phyloP scores from a whole-genome alignment of 1,139 yeast genomes.

The Candida glucosophila region DNA sequence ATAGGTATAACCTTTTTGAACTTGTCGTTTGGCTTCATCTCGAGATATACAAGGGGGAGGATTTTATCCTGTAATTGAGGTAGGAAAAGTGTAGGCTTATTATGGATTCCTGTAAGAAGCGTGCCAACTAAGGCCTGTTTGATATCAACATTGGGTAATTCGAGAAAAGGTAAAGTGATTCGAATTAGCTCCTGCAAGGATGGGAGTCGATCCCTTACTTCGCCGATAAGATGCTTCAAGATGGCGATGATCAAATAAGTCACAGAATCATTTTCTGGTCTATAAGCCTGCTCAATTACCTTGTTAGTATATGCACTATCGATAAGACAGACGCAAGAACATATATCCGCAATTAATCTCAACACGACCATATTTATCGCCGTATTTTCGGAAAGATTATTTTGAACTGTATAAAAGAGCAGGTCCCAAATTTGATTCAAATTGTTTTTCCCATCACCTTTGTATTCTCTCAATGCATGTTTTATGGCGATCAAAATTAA shows the following conservation, averaged over 20 bases:
- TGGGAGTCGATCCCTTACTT: conserved; percentile 8
- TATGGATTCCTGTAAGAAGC: conserved; percentile 53
- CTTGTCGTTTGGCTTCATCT: conserved; percentile 46
- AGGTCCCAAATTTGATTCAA: conserved; percentile 8
- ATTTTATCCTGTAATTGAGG: conserved; percentile 62
- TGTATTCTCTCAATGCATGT: conserved; percentile 21
- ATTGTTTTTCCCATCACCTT: conserved; percentile 7
- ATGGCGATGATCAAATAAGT: conserved; percentile 26
- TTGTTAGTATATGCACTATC: conserved; percentile 9
- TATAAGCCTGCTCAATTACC: conserved; percentile 8
- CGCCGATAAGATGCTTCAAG: conserved; percentile 23
- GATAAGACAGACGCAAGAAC: conserved; percentile 15
- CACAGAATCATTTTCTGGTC: conserved; percentile 10
- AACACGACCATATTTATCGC: conserved; percentile 14
- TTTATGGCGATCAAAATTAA: conserved; percentile 29
- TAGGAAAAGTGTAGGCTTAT: conserved; percentile 51
- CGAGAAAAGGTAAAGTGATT: conserved; percentile 10
- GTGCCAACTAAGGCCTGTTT: conserved; percentile 56
- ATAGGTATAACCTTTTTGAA: conserved; percentile 64
- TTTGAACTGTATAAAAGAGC: conserved; percentile 11
- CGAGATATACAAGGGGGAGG: conserved; percentile 46
- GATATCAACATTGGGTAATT: conserved; percentile 24
- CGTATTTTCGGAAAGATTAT: conserved; percentile 3
- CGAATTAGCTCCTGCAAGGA: conserved; percentile 8
- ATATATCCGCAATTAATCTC: conserved; percentile 23